Conservation (phyloP, 257 asterid genomes). For the Jacaranda mimosifolia region DNA sequence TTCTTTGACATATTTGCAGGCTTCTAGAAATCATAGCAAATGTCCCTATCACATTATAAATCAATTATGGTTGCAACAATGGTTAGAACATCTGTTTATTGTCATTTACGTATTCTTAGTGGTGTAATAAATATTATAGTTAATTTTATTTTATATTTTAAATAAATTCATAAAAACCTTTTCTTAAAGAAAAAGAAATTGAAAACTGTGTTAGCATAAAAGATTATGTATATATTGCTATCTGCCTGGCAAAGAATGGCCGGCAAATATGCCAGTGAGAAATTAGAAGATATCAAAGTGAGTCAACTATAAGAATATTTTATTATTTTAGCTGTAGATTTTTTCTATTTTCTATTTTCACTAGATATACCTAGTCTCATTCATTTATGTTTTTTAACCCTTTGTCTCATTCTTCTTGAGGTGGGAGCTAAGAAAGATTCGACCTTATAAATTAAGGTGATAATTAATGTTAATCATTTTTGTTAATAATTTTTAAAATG, state of each 20-base stretch:
- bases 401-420: neutral
- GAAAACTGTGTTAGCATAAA: neutral
- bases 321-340: neutral
- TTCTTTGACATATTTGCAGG: neutral
- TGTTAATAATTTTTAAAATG: neutral
- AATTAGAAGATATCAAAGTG: slow-evolving; percentile 10
- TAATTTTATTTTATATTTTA: neutral
- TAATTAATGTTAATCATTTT: slow-evolving; percentile 16
- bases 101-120: too few species aligned
- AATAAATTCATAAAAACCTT: neutral
- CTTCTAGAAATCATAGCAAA: neutral
- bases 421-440: neutral
- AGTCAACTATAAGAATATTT: slow-evolving; percentile 28
- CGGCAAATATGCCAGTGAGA: neutral
- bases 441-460: slow-evolving; percentile 18
- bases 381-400: neutral
- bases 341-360: neutral
- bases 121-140: too few species aligned
- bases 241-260: slow-evolving; percentile 16
- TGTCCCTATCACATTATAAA: slow-evolving; percentile 5
- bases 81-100: neutral
- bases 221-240: neutral
- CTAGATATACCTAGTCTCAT: neutral
- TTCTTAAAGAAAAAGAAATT: neutral
- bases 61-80: neutral